Percentiles rank a stretch among this genome's conserved stretches.
Evolutionary conservation across 2,329 filamentous ascomycete species (phyloP).

Genomic region (Epichloe coenophiala): DNA sequence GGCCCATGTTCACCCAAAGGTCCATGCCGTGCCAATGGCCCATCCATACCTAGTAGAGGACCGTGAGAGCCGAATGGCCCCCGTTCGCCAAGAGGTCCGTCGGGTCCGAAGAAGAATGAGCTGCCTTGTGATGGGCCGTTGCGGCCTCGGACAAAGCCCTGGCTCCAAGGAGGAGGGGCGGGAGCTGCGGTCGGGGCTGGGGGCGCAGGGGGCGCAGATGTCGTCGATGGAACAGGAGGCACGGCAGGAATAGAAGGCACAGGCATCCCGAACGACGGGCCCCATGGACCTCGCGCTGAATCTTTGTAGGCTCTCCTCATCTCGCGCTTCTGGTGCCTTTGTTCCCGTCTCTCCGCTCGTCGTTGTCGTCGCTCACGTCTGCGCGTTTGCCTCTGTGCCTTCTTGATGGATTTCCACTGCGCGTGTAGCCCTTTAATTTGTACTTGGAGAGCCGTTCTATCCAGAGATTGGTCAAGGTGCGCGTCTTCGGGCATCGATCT

Average conservation of each 20-base stretch:
- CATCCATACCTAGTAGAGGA: too few species aligned
- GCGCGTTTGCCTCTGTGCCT: slow-evolving; percentile 17
- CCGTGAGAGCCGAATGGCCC: not conserved
- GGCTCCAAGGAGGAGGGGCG: not conserved
- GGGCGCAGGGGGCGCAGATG: not conserved
- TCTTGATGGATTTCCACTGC: slow-evolving; percentile 26
- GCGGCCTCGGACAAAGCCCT: not conserved
- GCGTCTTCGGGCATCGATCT: slow-evolving; percentile 10
- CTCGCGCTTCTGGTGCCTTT: slow-evolving; percentile 18
- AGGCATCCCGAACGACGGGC: slow-evolving; percentile 1
- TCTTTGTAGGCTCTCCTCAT: slow-evolving; percentile 18
- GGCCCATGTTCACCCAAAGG: too few species aligned
- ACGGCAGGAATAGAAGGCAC: slow-evolving; percentile 2
- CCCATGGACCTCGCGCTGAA: slow-evolving; percentile 11
- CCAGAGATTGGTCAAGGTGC: slow-evolving; percentile 1
- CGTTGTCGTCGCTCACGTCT: slow-evolving; percentile 17
- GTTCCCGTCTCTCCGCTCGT: slow-evolving; percentile 21
- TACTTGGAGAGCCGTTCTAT: slow-evolving; percentile 23
- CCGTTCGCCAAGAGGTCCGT: not conserved
- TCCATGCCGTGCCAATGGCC: too few species aligned
- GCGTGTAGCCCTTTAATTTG: slow-evolving; percentile 31
- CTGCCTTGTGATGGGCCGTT: not conserved
- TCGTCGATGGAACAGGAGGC: not conserved
- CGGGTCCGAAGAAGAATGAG: not conserved
- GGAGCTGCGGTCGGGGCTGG: slow-evolving; percentile 2